These are phyloP conservation scores for Scytalidium lignicola DNA, from an alignment of 2,329 filamentous ascomycete genomes.

Conservation along the genomic window DNA sequence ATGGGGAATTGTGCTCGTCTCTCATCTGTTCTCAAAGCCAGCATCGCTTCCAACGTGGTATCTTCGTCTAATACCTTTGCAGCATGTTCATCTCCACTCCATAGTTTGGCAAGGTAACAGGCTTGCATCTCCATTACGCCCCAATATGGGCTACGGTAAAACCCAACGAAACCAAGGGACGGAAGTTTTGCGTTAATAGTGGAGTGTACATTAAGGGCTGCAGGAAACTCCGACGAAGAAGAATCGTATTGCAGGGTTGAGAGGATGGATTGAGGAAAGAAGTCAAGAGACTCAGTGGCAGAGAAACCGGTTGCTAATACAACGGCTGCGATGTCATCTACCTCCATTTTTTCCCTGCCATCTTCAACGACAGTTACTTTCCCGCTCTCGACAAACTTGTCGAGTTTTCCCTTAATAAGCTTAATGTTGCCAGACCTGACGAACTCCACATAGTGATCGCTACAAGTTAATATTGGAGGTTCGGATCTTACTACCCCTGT, in stretches of 20 bases:
- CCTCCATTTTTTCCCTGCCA: slow-evolving; percentile 20
- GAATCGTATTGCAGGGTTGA: slow-evolving; percentile 52
- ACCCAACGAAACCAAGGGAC: slow-evolving; percentile 72
- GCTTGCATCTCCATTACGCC: slow-evolving; percentile 85
- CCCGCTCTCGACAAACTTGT: slow-evolving; percentile 8
- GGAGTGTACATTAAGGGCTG: slow-evolving; percentile 64
- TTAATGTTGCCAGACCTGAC: slow-evolving; percentile 60
- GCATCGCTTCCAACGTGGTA: slow-evolving; percentile 18
- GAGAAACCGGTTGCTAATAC: slow-evolving; percentile 74
- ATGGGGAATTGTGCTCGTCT: slow-evolving; percentile 69
- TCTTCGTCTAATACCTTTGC: slow-evolving; percentile 20
- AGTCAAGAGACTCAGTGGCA: slow-evolving; percentile 57
- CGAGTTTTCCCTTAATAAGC: slow-evolving; percentile 20
- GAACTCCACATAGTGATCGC: slow-evolving; percentile 68
- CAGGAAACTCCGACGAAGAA: slow-evolving; percentile 40
- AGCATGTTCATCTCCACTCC: slow-evolving; percentile 35
- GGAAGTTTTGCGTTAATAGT: slow-evolving; percentile 57
- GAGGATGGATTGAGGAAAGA: slow-evolving; percentile 53
- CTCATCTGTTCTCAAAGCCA: slow-evolving; percentile 22
- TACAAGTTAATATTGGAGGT: slow-evolving; percentile 64
- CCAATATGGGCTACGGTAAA: slow-evolving; percentile 83
- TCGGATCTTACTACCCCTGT: slow-evolving; percentile 25
- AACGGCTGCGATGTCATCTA: slow-evolving; percentile 59
- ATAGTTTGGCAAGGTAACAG: slow-evolving; percentile 57
- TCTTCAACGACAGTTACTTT: slow-evolving; percentile 25